A percentile compares a stretch with the other conserved stretches of the same genome.
These are phyloP conservation scores for Postia placenta DNA, from an alignment of 768 basidiomycete species.

Conservation along the genomic window DNA sequence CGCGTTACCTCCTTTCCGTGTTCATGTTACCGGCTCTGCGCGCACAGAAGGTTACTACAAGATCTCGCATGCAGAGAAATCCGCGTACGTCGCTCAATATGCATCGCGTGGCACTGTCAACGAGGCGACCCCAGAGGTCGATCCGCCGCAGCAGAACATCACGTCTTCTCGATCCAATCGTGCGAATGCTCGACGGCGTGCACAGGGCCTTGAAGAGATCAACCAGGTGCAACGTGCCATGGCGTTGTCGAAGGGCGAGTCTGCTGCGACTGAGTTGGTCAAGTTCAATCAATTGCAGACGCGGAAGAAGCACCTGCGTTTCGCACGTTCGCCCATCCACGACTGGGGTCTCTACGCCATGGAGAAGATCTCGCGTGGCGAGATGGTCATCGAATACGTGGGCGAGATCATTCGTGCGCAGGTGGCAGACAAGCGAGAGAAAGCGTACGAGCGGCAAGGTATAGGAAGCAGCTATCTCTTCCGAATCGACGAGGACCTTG, in stretches of 20 bases:
- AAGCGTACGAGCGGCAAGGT: slow-evolving; percentile 93
- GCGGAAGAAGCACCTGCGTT: slow-evolving; percentile 94
- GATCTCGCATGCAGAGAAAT: slow-evolving; percentile 88
- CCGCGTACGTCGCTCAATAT: slow-evolving; percentile 88
- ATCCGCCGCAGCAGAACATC: slow-evolving; percentile 46
- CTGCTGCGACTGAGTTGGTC: slow-evolving; percentile 69
- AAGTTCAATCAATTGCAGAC: slow-evolving; percentile 99
- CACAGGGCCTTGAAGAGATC: slow-evolving; percentile 91
- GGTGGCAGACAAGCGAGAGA: slow-evolving; percentile 95
- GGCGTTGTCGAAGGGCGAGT: slow-evolving; percentile 70
- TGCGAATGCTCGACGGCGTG: slow-evolving; percentile 86
- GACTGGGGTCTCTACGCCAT: slow-evolving; percentile 98
- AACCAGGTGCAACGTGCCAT: slow-evolving; percentile 83
- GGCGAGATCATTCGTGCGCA: slow-evolving; percentile 94
- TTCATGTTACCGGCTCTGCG: slow-evolving; percentile 80
- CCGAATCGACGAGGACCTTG: slow-evolving; percentile 94
- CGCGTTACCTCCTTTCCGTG: slow-evolving; percentile 51
- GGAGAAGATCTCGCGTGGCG: slow-evolving; percentile 88
- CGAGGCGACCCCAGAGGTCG: slow-evolving; percentile 36
- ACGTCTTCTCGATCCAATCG: slow-evolving; percentile 85
- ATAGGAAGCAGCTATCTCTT: slow-evolving; percentile 98
- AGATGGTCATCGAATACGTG: slow-evolving; percentile 99
- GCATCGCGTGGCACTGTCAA: slow-evolving; percentile 49
- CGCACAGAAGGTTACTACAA: slow-evolving; percentile 95
- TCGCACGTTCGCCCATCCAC: slow-evolving; percentile 92